Evolutionary conservation across 768 basidiomycete species (phyloP).

Genomic region (Suillus luteus): DNA sequence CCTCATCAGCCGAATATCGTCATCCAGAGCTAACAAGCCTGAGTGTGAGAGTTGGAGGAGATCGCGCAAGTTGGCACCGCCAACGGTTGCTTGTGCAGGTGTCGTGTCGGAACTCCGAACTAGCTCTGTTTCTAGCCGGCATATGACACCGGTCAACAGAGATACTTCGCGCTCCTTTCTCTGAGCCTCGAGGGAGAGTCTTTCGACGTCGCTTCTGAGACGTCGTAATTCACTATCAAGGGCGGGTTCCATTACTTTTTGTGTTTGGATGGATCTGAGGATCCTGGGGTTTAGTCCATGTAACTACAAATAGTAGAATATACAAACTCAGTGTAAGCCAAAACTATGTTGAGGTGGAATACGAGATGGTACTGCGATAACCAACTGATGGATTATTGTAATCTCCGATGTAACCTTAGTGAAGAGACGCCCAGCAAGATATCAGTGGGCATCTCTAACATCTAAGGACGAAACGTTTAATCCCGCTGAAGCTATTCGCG

Average conservation of each 20-base stretch:
- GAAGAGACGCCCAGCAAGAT: slow-evolving; percentile 6
- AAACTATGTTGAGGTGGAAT: neutral
- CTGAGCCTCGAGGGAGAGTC: slow-evolving; percentile 6
- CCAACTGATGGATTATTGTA: neutral
- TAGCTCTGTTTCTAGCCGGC: slow-evolving; percentile 2
- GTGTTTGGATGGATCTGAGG: neutral
- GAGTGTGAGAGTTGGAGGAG: neutral
- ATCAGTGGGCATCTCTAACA: neutral
- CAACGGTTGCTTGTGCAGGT: neutral
- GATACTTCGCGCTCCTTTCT: neutral
- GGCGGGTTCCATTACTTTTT: neutral
- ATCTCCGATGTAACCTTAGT: neutral
- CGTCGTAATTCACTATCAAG: neutral
- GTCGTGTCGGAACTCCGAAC: neutral
- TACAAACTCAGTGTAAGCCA: neutral
- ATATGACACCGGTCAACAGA: slow-evolving; percentile 4
- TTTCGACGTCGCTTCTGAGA: slow-evolving; percentile 1
- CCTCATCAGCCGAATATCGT: slow-evolving; percentile 4
- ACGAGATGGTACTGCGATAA: neutral
- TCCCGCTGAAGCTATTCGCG: too few relatives aligned
- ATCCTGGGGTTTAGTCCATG: neutral
- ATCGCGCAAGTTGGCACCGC: neutral
- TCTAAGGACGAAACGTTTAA: too few relatives aligned
- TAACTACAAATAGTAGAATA: neutral
- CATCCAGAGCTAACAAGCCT: neutral